Evolutionary conservation across 805 yeast species (phyloP), one percentile per base, ranked within the genome.

Genomic region (Cyberlindnera saturnus): DNA sequence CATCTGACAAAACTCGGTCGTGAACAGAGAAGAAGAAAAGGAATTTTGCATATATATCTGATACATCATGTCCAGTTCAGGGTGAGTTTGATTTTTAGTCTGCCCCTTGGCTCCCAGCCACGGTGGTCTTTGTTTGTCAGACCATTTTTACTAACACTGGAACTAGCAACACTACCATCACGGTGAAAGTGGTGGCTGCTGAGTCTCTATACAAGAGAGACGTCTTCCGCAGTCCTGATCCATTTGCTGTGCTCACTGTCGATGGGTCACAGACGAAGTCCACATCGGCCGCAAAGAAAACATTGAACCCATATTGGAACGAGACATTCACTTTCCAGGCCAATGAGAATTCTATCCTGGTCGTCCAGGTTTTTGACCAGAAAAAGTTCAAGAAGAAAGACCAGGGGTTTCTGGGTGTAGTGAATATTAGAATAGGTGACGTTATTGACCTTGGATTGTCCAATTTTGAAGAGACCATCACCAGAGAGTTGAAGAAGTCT

Each of bases 231-330:
- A 86, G 90, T 49, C 99, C 99, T 3, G 99, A 93, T 64, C 99
- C 99, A 10, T 93, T 93, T 68, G 96, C 97, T 2, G 98, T 93
- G 31, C 71, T 93, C 49, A 91, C 98, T 11, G 90, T 93, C n/a
- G 99, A 93, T 64, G 98, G 98, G 4, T 81, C 86, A 17, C 99
- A 93, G 62, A 93, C 98, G 2, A 88, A 88, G 60, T 85, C 96
- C 16, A 93, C 99, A 2, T 80, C 88, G 40, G 93, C 96, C 31
- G 93, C 95, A 28, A 87, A 88, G 59, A 89, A 87, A 66, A 93
- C 98, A 3, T 70, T 91, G 54, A 88, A 93, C 59, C 99, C 99
- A 10, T 93, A 90, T 66, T 93, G 99, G 99, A 90, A 93, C 66
- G 96, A 93, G 65, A 70, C 85, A 2, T 93, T 91, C 59, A 77